Evolutionary conservation across 2,329 filamentous ascomycete genomes (phyloP).

Genomic region (Fusarium anguioides): DNA sequence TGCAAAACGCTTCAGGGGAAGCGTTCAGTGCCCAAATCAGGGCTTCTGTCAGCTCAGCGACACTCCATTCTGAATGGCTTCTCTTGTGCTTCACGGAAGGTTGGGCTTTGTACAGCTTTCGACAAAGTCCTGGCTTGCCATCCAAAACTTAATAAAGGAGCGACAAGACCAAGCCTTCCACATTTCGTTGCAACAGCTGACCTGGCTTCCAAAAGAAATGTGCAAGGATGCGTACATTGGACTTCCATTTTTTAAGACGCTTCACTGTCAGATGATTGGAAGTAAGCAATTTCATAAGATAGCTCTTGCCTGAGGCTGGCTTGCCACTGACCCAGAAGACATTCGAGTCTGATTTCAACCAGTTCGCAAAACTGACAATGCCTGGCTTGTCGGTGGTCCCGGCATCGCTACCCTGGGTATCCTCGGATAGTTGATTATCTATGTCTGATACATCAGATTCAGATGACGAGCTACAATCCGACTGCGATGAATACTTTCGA

Average conservation of each 20-base stretch:
- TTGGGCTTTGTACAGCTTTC: not conserved
- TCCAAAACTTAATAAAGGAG: not conserved
- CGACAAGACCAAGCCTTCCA: not conserved
- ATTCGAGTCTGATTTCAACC: not conserved
- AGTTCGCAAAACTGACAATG: not conserved
- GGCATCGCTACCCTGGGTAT: not conserved
- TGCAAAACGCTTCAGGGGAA: not conserved
- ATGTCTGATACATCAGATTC: not conserved
- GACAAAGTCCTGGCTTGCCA: not conserved
- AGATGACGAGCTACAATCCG: too few relatives aligned
- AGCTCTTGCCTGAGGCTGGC: not conserved
- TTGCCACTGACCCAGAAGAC: not conserved
- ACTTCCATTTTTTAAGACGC: not conserved
- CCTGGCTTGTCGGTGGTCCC: rapidly evolving
- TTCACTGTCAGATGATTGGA: rapidly evolving
- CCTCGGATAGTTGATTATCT: too few relatives aligned
- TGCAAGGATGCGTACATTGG: not conserved
- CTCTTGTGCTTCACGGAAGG: not conserved
- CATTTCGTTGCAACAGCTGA: not conserved
- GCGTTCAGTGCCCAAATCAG: rapidly evolving
- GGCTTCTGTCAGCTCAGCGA: not conserved
- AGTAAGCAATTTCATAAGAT: not conserved
- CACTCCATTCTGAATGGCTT: not conserved
- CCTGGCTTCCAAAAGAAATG: conserved; percentile 6
- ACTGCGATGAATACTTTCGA: too few relatives aligned